Base-by-base conservation (phyloP, 495 filamentous ascomycete species). In the Lichenothelia convexa region DNA sequence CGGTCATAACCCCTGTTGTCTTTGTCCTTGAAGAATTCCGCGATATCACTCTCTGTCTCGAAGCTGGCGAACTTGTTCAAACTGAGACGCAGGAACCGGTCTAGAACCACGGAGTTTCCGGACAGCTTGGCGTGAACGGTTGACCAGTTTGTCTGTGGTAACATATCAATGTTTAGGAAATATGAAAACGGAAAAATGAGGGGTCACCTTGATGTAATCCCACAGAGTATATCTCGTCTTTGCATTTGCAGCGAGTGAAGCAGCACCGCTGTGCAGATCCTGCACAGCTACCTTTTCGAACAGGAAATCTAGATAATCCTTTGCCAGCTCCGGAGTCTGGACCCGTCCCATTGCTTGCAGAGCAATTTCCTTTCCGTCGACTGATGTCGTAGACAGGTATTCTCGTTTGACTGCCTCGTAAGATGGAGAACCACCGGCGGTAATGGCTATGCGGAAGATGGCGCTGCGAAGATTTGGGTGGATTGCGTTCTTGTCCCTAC, bases 301-400 rank as follows among this genome's bases (percentile, higher is more conserved):
- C 49, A 85, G 73, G 45, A 86, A 82, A 19, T 80, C 61, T 38
- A 93, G 60, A 47, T 77, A 78, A 16, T 75, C 63, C 15, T 70
- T 58, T 34, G 83, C 71, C 29, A 94, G 59, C 5, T 70, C 69
- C 2, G 67, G 53, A 30, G 80, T 68, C 39, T 75, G 73, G 15
- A 76, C 73, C 32, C 79, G 75, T 30, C 84, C 84, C 37, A 95
- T 66, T 3, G 78, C 68, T 30, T 68, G 58, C 7, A 97, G 67
- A 45, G 72, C 74, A 36, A 87, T 79, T 48, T 95, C 86, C 56
- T 81, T 85, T 39, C 82, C 84, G 48, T 94, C 89, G 21, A 93
- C 72, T 5, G 84, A 75, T 22, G 76, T 75, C 1, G 83, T 91
- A 18, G 60, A 70, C 26, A 70, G 64, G 61, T 80, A 97, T 55